Evolutionary conservation across 768 basidiomycete genomes (phyloP), one percentile per base, ranked within the genome.

Genomic region (Tephrocybe sp.): DNA sequence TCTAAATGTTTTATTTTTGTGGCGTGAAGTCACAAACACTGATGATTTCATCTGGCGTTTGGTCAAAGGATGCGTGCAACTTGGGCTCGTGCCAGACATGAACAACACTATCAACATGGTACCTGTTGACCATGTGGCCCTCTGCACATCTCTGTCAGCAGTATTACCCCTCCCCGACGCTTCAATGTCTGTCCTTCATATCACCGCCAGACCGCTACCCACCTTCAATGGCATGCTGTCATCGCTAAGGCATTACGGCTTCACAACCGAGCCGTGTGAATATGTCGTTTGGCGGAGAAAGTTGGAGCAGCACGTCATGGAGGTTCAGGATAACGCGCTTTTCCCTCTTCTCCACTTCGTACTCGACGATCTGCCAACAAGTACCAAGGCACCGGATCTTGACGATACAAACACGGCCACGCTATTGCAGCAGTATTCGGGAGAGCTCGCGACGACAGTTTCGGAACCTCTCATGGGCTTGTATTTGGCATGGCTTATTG

Each of bases 71-170:
- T 98, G 94, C 63, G 78, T 98, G 30, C 97, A 99, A 64, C 84
- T 98, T n/a, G 96, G 95, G 1, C 80, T 92, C 32, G 86, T 93
- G 2, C 97, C 97, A 9, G 92, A 99, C 64, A 98, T 99, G 68
- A 93, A 97, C 75, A 99, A 99, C 69, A 88, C 92, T 1, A 80
- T 99, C 61, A 99, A 99, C 71, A 95, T 98, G 87, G 92, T 95
- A 7, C 97, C 97, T 0, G 97, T 98, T 31, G 90, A 98, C 67
- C 90, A 95, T 64, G 95, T 99, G 54, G 94, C 97, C 1, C 79
- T 82, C 5, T 87, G 91, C 61, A 83, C 84, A 4, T 71, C 88
- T 0, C 74, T 90, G 3, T 88, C 95, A 1, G 82, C 87, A 0
- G 64, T 92, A 12, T 75, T 81, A 1, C 78, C 86, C 35, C 67